Conservation (phyloP, 148 eudicot genomes). For the Vaccinium myrtillus region DNA sequence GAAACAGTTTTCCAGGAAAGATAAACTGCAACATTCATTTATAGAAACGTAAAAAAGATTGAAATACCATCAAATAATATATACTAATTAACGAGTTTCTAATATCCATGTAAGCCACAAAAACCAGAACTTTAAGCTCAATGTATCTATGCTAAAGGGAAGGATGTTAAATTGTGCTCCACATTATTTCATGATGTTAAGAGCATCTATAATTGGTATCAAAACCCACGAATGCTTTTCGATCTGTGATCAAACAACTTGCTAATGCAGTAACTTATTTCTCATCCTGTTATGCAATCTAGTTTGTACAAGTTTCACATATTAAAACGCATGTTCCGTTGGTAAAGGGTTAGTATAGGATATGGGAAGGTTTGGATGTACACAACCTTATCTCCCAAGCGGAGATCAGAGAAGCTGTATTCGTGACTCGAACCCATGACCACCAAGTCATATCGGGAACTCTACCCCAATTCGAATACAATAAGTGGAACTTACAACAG, state of each 20-base stretch:
- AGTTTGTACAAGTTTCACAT: background rate
- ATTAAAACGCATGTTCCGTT: background rate
- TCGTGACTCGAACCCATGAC: too few relatives aligned
- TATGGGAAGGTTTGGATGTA: too few relatives aligned
- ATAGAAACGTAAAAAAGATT: background rate
- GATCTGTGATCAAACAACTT: background rate
- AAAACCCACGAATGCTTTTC: background rate
- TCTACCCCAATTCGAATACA: too few relatives aligned
- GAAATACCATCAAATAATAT: background rate
- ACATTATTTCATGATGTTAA: background rate
- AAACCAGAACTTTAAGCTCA: background rate
- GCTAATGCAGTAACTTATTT: background rate
- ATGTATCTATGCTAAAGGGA: background rate
- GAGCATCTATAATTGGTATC: background rate
- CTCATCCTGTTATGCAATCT: background rate
- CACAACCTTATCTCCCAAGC: too few relatives aligned
- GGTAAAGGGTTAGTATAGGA: too few relatives aligned
- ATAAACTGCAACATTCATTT: background rate
- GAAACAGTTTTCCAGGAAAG: background rate
- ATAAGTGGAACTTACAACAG: too few relatives aligned
- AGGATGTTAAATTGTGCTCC: background rate
- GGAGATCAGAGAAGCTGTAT: too few relatives aligned
- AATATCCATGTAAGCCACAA: background rate
- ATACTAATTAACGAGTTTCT: background rate
- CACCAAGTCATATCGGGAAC: too few relatives aligned